Conservation (phyloP, 306 rosid genomes). For the Corylus americana region DNA sequence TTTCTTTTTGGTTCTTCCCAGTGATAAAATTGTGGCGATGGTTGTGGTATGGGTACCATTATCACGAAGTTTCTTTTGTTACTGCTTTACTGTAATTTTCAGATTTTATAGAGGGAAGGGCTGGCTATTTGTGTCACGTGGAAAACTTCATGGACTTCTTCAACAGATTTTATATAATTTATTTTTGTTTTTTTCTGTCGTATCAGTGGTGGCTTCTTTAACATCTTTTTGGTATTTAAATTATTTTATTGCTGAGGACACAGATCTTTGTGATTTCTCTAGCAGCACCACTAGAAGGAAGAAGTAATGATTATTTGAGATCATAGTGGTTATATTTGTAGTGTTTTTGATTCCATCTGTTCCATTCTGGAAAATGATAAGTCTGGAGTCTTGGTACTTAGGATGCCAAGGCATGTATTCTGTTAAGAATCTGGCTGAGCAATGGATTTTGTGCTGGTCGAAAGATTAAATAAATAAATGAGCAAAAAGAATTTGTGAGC, state of each 20-base stretch:
- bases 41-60: neutral
- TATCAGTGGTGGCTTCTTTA: too few species aligned
- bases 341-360: too few species aligned
- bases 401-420: neutral
- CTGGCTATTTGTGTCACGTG: neutral
- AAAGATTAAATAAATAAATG: neutral
- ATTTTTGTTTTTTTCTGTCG: too few species aligned
- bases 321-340: too few species aligned
- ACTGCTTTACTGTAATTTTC: neutral
- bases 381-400: slow-evolving; percentile 2
- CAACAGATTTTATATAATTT: neutral
- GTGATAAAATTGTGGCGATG: slow-evolving; percentile 3
- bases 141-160: neutral
- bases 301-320: too few species aligned
- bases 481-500: slow-evolving; percentile 16
- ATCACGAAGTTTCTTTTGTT: slow-evolving; percentile 7
- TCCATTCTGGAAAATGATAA: too few species aligned
- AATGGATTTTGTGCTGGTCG: neutral
- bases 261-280: too few species aligned
- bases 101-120: neutral
- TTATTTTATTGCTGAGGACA: too few species aligned
- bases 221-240: too few species aligned
- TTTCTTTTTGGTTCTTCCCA: neutral
- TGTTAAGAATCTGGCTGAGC: neutral
- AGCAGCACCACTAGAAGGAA: too few species aligned